These are phyloP conservation scores for Gymnopilus junonius DNA, from an alignment of 768 basidiomycete species.

Conservation along the genomic window DNA sequence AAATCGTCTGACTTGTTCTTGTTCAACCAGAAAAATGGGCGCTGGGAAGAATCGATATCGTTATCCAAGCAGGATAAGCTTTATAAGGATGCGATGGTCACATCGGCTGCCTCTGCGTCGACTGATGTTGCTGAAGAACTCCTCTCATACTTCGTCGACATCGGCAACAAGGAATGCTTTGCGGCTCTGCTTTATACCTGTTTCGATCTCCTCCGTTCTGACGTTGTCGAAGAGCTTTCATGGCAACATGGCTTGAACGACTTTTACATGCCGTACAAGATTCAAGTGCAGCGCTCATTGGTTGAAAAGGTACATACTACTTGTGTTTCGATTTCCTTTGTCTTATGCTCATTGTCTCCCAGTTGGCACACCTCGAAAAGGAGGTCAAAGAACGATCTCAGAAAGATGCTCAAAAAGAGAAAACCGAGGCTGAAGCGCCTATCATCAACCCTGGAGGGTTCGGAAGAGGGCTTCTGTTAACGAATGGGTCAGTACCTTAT, in stretches of 20 bases:
- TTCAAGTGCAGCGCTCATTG: constrained; percentile 83
- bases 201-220: constrained; percentile 94
- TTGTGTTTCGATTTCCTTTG: neutral
- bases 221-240: constrained; percentile 91
- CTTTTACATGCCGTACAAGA: constrained; percentile 96
- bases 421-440: constrained; percentile 82
- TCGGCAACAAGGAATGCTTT: constrained; percentile 99
- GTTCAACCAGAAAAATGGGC: constrained; percentile 77
- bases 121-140: constrained; percentile 94
- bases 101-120: constrained; percentile 83
- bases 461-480: constrained; percentile 61
- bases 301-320: constrained; percentile 66
- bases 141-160: constrained; percentile 95
- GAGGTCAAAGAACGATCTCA: constrained; percentile 87
- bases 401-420: constrained; percentile 88
- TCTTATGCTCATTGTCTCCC: constrained; percentile 9
- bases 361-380: constrained; percentile 84
- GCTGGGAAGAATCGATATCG: constrained; percentile 96
- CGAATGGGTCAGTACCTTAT: constrained; percentile 64
- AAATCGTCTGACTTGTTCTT: neutral
- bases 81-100: constrained; percentile 96
- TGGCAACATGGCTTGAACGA: constrained; percentile 97
- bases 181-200: constrained; percentile 88
- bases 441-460: constrained; percentile 87
- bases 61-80: constrained; percentile 96